Conservation (phyloP, 2,329 filamentous ascomycete genomes). For the Cladosporium sp. region DNA sequence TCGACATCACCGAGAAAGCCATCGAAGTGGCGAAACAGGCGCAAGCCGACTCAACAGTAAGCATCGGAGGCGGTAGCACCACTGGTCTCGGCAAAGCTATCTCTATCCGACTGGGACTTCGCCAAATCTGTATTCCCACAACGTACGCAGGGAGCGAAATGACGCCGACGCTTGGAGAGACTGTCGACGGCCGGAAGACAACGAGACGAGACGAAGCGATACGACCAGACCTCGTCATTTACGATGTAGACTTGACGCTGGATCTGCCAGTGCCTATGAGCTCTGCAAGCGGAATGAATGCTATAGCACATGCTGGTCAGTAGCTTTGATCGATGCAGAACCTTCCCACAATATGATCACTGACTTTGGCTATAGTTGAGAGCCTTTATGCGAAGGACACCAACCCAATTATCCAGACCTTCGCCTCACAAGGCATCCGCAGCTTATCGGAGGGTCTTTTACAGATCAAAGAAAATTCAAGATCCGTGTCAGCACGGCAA, state of each 20-base stretch:
- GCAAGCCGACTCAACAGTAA: neutral
- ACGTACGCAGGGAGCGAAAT: neutral
- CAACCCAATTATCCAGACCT: neutral
- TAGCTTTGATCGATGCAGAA: neutral
- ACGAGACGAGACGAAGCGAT: neutral
- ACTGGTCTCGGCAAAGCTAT: neutral
- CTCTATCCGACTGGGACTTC: neutral
- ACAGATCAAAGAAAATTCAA: neutral
- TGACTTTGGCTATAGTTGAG: neutral
- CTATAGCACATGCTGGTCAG: neutral
- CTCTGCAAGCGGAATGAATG: neutral
- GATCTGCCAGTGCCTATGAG: neutral
- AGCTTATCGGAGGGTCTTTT: neutral
- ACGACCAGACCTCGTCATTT: neutral
- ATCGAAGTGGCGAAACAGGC: neutral
- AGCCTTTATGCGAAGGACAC: neutral
- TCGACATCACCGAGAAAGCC: neutral
- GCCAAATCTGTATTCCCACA: neutral
- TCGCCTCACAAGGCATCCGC: neutral
- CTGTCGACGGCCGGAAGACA: neutral
- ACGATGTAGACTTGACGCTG: neutral
- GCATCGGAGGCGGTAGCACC: neutral
- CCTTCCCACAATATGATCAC: neutral
- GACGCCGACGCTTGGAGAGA: neutral
- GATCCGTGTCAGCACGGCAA: constrained; percentile 46